Evolutionary conservation across 257 asterid species (phyloP).

Genomic region (Buddleja alternifolia): DNA sequence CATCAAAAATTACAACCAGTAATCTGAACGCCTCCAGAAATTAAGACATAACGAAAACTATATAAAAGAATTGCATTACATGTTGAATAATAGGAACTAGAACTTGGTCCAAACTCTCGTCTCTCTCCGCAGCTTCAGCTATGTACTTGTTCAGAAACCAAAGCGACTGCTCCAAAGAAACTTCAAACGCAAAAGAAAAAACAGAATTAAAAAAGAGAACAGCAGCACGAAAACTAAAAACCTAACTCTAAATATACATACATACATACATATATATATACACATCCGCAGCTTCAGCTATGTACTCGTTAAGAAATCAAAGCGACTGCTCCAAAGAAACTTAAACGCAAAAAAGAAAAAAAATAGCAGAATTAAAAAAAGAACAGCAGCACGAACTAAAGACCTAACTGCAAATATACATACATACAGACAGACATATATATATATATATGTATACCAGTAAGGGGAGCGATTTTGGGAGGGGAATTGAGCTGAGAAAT

Average conservation of each 20-base stretch:
- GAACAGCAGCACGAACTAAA: background rate
- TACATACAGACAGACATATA: background rate
- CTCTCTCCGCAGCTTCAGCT: constrained; percentile 58
- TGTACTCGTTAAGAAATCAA: constrained; percentile 83
- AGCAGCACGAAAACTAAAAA: too few species aligned
- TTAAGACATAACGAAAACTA: background rate
- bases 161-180: constrained; percentile 83
- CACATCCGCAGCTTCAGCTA: constrained; percentile 59
- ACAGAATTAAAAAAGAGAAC: too few species aligned
- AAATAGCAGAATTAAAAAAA: background rate
- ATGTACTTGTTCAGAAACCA: constrained; percentile 87
- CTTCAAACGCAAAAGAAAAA: constrained; percentile 33
- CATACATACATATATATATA: too few species aligned
- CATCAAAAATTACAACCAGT: too few species aligned
- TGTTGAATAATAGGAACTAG: constrained; percentile 89
- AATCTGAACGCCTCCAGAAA: background rate
- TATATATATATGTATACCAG: constrained; percentile 30
- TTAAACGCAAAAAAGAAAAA: constrained; percentile 26
- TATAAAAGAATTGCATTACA: constrained; percentile 34
- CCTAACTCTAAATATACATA: too few species aligned
- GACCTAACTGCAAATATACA: background rate
- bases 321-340: constrained; percentile 88
- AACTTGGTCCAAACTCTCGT: constrained; percentile 69
- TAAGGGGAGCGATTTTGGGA: constrained; percentile 50
- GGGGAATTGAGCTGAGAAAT: constrained; percentile 62